Evolutionary conservation across 441 rosid species (phyloP).

Genomic region (Hura crepitans): DNA sequence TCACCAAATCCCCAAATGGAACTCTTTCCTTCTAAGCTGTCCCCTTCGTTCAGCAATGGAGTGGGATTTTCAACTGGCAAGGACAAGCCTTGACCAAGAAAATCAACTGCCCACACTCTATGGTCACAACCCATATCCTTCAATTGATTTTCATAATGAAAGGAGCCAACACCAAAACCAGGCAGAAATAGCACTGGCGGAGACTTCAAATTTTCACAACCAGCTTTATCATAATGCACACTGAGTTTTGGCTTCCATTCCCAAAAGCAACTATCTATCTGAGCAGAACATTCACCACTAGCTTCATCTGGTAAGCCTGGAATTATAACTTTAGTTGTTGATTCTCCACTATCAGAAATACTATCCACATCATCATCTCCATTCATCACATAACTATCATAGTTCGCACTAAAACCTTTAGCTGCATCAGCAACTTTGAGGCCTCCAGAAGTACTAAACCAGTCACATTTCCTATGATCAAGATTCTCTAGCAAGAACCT

Average conservation of each 20-base stretch:
- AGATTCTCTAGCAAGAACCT: conserved; percentile 22
- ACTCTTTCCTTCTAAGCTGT: conserved; percentile 29
- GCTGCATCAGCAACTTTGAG: conserved; percentile 23
- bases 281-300: conserved; percentile 50
- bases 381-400: conserved; percentile 54
- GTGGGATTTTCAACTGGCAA: conserved; percentile 79
- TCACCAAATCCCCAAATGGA: conserved; percentile 86
- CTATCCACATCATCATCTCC: conserved; percentile 42
- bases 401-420: conserved; percentile 42
- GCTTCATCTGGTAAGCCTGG: conserved; percentile 70
- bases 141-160: conserved; percentile 87
- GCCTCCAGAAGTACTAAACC: conserved; percentile 19
- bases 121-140: conserved; percentile 78
- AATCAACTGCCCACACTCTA: conserved; percentile 91
- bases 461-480: conserved; percentile 19
- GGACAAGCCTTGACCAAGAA: conserved; percentile 89
- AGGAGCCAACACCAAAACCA: conserved; percentile 92
- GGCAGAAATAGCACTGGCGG: conserved; percentile 82
- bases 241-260: conserved; percentile 80
- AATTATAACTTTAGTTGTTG: conserved; percentile 47
- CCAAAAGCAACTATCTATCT: conserved; percentile 51
- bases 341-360: conserved; percentile 35
- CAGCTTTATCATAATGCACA: conserved; percentile 72
- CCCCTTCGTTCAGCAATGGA: conserved; percentile 29
- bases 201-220: conserved; percentile 55